These are phyloP conservation scores for Quercus suber DNA, from an alignment of 306 rosid genomes.

Conservation along the genomic window DNA sequence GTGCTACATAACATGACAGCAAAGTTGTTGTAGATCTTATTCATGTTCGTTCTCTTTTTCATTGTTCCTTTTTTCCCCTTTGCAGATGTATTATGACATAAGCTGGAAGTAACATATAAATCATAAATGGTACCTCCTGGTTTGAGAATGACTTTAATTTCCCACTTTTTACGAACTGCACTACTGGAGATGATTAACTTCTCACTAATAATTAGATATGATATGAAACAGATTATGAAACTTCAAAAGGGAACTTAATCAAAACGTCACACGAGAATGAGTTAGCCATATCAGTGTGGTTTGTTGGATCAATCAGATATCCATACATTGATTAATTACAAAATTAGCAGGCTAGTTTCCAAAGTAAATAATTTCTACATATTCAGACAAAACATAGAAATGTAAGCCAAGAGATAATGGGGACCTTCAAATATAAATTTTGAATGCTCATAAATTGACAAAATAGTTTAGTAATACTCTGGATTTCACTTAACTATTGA, in stretches of 20 bases:
- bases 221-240: not conserved
- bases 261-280: not conserved
- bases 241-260: not conserved
- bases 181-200: too few species aligned
- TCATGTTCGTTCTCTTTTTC: too few species aligned
- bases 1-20: too few species aligned
- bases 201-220: too few species aligned
- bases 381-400: not conserved
- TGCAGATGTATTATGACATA: too few species aligned
- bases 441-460: not conserved
- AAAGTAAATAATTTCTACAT: not conserved
- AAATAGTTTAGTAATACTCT: not conserved
- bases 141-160: too few species aligned
- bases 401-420: not conserved
- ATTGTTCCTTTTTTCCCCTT: too few species aligned
- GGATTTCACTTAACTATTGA: slow-evolving; percentile 1
- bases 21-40: too few species aligned
- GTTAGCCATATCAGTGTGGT: not conserved
- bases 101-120: too few species aligned
- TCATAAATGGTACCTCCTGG: too few species aligned
- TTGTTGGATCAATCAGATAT: not conserved
- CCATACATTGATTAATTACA: not conserved
- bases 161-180: too few species aligned
- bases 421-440: not conserved
- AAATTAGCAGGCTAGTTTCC: not conserved